Evolutionary conservation across 768 basidiomycete genomes (phyloP), one percentile per base, ranked within the genome.

Genomic region (Calocybe gangraenosa): DNA sequence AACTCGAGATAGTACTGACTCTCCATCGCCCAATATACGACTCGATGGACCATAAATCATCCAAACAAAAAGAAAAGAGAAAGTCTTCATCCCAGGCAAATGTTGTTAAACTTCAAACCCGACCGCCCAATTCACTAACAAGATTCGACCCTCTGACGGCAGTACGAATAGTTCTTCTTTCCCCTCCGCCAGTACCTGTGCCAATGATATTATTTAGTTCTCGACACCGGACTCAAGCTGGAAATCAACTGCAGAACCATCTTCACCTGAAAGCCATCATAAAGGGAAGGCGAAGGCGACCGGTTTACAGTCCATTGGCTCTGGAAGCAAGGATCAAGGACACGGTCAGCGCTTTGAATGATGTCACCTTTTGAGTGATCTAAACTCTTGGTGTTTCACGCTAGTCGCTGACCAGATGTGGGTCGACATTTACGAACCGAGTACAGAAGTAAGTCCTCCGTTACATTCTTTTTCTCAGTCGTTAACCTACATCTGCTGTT

Each of bases 391-490:
- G 8, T 14, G 34, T 11, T 20, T 45, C 7, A 13, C 19, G 8
- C 14, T 34, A 31, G 31, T 33, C 67, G 75, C 67, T 42, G 69
- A 70, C 41, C 55, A 59, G 37, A 58, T 83, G 40, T 83, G 83
- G 83, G 72, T 82, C 3, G 83, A 84, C 57, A 74, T 72, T 30
- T 79, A 83, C 51, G 77, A 82, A 58, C 82, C 82, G 17, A 69
- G 52, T 2, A 70, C 76, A 7, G 81, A 81, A 66, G 83, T 79
- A 40, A 40, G 35, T 49, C 14, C 34, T 35, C 13, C 13, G 7
- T 43, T 48, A 38, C 1, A 18, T 19, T 10, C 22, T 19, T n/a
- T n/a, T 28, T 32, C 2, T 38, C 8, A 5, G 9, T 37, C 7
- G n/a, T 42, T n/a, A 33, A 22, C 33, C 18, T 10, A 23, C 47